These are phyloP conservation scores for Cladophialophora yegresii DNA, from an alignment of 2,329 filamentous ascomycete species.

Conservation along the genomic window DNA sequence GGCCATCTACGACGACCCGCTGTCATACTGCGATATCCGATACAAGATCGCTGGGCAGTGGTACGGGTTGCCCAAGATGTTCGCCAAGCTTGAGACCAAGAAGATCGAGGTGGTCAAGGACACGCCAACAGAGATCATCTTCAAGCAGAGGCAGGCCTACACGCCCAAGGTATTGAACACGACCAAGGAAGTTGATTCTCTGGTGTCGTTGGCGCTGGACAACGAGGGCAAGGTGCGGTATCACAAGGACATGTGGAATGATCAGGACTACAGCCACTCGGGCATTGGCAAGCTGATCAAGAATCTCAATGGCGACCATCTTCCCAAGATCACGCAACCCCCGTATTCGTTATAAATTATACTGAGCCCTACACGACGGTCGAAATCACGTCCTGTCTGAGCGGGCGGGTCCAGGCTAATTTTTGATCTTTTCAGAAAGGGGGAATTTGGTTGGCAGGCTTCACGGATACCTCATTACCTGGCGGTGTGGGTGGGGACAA, in stretches of 20 bases:
- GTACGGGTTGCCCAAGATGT: constrained; percentile 36
- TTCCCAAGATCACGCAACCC: constrained; percentile 48
- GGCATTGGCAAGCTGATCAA: constrained; percentile 53
- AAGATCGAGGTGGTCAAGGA: constrained; percentile 48
- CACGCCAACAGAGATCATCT: constrained; percentile 47
- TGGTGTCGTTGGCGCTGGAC: constrained; percentile 47
- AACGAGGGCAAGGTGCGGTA: constrained; percentile 48
- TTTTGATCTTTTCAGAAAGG: neutral
- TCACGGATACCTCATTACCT: neutral
- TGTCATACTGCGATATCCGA: constrained; percentile 53
- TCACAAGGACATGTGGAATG: constrained; percentile 56
- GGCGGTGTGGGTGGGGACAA: neutral
- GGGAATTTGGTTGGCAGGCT: neutral
- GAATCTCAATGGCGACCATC: constrained; percentile 53
- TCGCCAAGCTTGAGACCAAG: constrained; percentile 42
- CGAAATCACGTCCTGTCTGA: neutral
- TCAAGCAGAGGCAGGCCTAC: constrained; percentile 54
- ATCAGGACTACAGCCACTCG: constrained; percentile 53
- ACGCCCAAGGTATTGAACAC: constrained; percentile 46
- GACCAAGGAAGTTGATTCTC: constrained; percentile 45
- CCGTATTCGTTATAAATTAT: constrained; percentile 35
- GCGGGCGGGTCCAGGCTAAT: neutral
- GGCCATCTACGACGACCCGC: constrained; percentile 53
- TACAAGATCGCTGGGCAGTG: constrained; percentile 52
- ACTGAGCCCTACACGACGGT: neutral